Evolutionary conservation across 2,329 filamentous ascomycete species (phyloP), one percentile per base, ranked within the genome.

Genomic region (Pezicula radicicola): DNA sequence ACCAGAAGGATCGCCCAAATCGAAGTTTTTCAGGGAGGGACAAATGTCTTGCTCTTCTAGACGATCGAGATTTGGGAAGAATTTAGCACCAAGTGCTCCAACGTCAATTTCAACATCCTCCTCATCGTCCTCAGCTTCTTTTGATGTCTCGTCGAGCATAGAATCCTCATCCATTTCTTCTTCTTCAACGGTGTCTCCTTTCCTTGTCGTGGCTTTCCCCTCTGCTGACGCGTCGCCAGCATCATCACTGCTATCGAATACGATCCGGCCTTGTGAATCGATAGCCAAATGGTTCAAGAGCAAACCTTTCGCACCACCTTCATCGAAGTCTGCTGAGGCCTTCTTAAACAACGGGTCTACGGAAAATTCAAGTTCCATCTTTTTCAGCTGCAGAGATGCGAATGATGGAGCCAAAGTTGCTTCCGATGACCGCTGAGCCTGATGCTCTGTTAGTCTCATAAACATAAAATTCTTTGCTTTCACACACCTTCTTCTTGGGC

Each of bases 301-400:
- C 40, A 99, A 77, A 18, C 94, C 94, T 71, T 97, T 99, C 51
- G 94, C 94, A 51, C 94, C 94, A 18, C 94, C 94, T 73, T 99
- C 94, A 66, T 99, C 94, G 60, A 99, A 99, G 73, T 99, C 94
- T 41, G 94, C 94, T 6, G 93, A 96, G 1, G 93, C 93, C 67
- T 99, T 99, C 67, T 99, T 99, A 80, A 99, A 99, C n/a, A 99
- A 74, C 2, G 94, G 94, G 66, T 99, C 94, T 5, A 99, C 93
- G 0, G 92, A 86, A 60, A 99, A 97, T 65, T 99, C 94, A 42
- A 97, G 80, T 63, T 99, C 94, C 64, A 99, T 92, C 71, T 97
- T 99, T 72, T 99, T 99, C 62, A 97, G 78, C 67, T 96, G 91
- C 50, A 99, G 69, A 16, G 92, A 86, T 40, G 87, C 83, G 69